These are phyloP conservation scores for Neurospora crassa DNA, from an alignment of 2,329 filamentous ascomycete species.

Conservation along the genomic window DNA sequence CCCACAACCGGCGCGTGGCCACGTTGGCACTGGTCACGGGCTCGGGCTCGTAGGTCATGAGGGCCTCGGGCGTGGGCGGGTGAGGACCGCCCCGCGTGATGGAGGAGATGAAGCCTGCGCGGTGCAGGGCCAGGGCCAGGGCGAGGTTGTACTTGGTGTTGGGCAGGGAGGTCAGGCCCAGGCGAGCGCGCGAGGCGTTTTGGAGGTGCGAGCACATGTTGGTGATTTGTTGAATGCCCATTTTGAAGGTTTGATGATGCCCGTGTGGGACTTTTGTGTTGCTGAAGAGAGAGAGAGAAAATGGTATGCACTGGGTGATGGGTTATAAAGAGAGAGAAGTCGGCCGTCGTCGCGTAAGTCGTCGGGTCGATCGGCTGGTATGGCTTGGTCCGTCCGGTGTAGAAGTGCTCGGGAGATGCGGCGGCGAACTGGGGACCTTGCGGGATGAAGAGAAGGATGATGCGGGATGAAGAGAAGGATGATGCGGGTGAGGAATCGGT, in stretches of 20 bases:
- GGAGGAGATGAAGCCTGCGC: conserved; percentile 70
- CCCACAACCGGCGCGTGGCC: conserved; percentile 67
- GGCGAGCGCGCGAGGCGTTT: conserved; percentile 75
- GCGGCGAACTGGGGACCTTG: background rate
- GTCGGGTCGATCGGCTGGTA: too few relatives aligned
- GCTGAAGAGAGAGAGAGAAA: too few relatives aligned
- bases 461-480: background rate
- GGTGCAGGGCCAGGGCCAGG: conserved; percentile 68
- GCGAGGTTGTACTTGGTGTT: conserved; percentile 72
- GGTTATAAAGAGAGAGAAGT: too few relatives aligned
- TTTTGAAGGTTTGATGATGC: conserved; percentile 8
- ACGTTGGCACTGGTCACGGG: conserved; percentile 61
- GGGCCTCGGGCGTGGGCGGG: conserved; percentile 37
- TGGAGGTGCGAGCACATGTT: conserved; percentile 85
- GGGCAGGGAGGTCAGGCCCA: conserved; percentile 75
- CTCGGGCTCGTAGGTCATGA: conserved; percentile 36
- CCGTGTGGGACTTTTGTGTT: too few relatives aligned
- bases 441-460: background rate
- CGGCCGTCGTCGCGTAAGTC: too few relatives aligned
- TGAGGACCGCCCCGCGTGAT: conserved; percentile 62
- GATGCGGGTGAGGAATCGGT: background rate
- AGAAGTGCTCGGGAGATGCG: too few relatives aligned
- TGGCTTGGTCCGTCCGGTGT: too few relatives aligned
- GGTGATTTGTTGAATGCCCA: conserved; percentile 57
- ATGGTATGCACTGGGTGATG: too few relatives aligned